These are phyloP conservation scores for Leccinum griseonigrum DNA, from an alignment of 1,284 basidiomycete genomes.

Conservation along the genomic window DNA sequence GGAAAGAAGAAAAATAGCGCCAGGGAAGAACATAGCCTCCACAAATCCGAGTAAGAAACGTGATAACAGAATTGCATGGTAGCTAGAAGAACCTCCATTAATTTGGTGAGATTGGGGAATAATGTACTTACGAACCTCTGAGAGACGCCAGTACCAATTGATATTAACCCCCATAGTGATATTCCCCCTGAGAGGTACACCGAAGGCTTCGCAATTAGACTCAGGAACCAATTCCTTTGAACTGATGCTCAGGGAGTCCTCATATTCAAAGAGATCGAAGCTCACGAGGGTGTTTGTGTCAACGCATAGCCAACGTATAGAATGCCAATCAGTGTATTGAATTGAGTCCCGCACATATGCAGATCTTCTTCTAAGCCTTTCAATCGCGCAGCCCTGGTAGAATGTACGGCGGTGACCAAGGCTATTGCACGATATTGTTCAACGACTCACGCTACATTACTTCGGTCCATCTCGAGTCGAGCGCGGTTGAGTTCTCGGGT, in stretches of 20 bases:
- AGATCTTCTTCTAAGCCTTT: constrained; percentile 73
- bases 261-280: neutral
- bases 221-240: constrained; percentile 68
- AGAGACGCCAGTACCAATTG: constrained; percentile 16
- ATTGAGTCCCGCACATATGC: constrained; percentile 59
- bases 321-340: constrained; percentile 69
- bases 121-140: constrained; percentile 5
- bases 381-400: constrained; percentile 57
- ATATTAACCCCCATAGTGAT: constrained; percentile 58
- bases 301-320: constrained; percentile 79
- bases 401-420: neutral
- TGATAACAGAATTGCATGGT: constrained; percentile 54
- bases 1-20: constrained; percentile 44
- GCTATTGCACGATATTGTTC: neutral
- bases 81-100: neutral
- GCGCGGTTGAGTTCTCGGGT: constrained; percentile 1
- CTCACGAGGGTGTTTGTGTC: constrained; percentile 76
- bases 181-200: constrained; percentile 72
- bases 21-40: constrained; percentile 75
- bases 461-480: constrained; percentile 56
- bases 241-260: neutral
- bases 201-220: constrained; percentile 68
- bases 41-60: constrained; percentile 72
- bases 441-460: constrained; percentile 54
- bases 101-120: neutral